Evolutionary conservation across 164 flowering plant species (phyloP).

Genomic region (Hamamelis virginiana): DNA sequence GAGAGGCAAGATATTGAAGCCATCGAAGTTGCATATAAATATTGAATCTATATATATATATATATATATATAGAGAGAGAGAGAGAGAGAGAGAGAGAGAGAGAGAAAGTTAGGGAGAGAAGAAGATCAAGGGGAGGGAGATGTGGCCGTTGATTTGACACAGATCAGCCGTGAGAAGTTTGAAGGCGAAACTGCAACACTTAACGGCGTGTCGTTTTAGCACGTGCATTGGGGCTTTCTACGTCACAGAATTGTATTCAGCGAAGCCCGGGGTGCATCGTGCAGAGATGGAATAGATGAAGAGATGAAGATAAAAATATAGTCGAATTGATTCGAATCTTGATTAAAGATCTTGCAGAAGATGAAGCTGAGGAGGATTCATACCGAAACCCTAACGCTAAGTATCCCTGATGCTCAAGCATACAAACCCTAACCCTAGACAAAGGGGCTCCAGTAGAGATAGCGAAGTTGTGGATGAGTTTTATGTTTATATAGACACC

Average conservation of each 20-base stretch:
- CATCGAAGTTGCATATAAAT: too few relatives aligned
- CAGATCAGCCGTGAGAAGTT: slow-evolving; percentile 49
- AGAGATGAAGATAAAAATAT: too few relatives aligned
- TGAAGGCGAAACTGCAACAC: slow-evolving; percentile 73
- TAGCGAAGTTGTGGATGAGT: neutral
- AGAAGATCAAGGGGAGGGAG: too few relatives aligned
- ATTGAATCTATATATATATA: too few relatives aligned
- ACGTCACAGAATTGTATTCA: slow-evolving; percentile 38
- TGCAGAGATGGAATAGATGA: slow-evolving; percentile 29
- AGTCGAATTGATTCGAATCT: too few relatives aligned
- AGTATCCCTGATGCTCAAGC: too few relatives aligned
- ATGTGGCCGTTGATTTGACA: slow-evolving; percentile 74
- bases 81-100: neutral
- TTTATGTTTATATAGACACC: neutral
- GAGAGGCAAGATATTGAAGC: too few relatives aligned
- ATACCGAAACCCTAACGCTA: neutral
- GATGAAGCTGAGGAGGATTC: neutral
- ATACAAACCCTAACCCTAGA: too few relatives aligned
- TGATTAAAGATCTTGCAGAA: too few relatives aligned
- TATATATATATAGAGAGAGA: too few relatives aligned
- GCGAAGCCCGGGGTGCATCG: slow-evolving; percentile 90
- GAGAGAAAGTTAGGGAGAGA: too few relatives aligned
- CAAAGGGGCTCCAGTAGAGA: neutral
- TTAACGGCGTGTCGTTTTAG: slow-evolving; percentile 45
- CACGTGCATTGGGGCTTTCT: slow-evolving; percentile 74